Evolutionary conservation across 495 filamentous ascomycete species (phyloP).

Genomic region (Hypoxylon fragiforme): DNA sequence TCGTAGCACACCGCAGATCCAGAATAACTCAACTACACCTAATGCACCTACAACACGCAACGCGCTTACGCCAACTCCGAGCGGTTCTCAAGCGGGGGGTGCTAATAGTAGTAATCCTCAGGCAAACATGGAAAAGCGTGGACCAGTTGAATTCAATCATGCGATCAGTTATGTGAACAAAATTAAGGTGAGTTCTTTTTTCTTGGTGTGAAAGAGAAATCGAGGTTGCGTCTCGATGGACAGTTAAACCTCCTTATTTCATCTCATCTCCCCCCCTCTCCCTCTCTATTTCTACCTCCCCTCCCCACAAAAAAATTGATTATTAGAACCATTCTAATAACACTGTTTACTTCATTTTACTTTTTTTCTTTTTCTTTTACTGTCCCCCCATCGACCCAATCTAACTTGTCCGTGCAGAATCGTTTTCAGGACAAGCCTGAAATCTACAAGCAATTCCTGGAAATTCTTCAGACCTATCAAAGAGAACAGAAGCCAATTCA

Average conservation of each 20-base stretch:
- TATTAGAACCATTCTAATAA: not conserved
- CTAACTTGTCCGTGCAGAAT: constrained; percentile 61
- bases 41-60: constrained; percentile 46
- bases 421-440: constrained; percentile 93
- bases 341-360: not conserved
- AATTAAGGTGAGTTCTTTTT: constrained; percentile 74
- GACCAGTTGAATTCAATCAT: constrained; percentile 98
- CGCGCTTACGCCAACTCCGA: constrained; percentile 57
- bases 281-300: too few species aligned
- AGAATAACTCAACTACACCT: constrained; percentile 55
- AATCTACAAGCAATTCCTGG: constrained; percentile 98
- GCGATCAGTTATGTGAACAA: constrained; percentile 99
- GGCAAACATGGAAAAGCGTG: constrained; percentile 75
- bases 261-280: too few species aligned
- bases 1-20: constrained; percentile 76
- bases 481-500: constrained; percentile 97
- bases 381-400: too few species aligned
- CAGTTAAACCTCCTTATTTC: too few species aligned
- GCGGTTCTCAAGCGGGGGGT: constrained; percentile 40
- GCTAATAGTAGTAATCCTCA: constrained; percentile 56
- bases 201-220: not conserved
- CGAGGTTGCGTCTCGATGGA: not conserved
- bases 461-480: constrained; percentile 98
- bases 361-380: too few species aligned
- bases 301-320: constrained; percentile 23